Percentiles rank a stretch among this genome's conserved stretches.
These are phyloP conservation scores for Backusella australiensis DNA, from an alignment of 192 early-diverging fungal genomes.

Conservation along the genomic window DNA sequence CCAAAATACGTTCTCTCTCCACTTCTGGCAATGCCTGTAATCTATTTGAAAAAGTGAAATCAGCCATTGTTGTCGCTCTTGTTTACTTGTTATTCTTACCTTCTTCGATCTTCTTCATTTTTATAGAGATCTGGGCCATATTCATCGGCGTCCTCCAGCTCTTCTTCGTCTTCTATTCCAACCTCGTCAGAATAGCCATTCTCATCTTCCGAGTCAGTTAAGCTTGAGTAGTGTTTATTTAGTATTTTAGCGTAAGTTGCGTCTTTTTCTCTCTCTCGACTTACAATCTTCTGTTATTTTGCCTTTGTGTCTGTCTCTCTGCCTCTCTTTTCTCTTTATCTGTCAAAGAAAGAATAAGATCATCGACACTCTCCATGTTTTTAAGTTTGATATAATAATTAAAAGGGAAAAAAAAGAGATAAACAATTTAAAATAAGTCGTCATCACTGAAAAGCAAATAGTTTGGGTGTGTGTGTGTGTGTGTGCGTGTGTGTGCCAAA, in stretches of 20 bases:
- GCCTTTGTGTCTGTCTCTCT: neutral
- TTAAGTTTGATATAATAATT: neutral
- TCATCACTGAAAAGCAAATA: neutral
- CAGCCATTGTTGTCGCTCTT: neutral
- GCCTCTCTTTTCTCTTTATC: conserved; percentile 12
- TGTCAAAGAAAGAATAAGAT: conserved; percentile 29
- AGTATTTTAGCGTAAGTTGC: neutral
- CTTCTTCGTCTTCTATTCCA: conserved; percentile 47
- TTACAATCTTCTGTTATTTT: conserved; percentile 4
- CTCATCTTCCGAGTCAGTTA: conserved; percentile 41
- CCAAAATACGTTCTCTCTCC: conserved; percentile 73
- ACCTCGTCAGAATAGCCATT: conserved; percentile 37
- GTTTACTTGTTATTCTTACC: conserved; percentile 1
- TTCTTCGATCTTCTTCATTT: conserved; percentile 60
- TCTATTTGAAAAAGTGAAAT: conserved; percentile 13
- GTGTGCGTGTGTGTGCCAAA: too few species aligned
- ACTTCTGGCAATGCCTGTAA: conserved; percentile 66
- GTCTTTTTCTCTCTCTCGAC: neutral
- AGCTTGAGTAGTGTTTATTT: neutral
- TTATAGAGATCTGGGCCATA: conserved; percentile 77
- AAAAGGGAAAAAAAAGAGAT: neutral
- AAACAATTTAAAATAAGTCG: neutral
- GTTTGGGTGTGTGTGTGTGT: too few species aligned
- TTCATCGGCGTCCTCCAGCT: conserved; percentile 59
- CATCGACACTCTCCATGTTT: conserved; percentile 30